Evolutionary conservation across 495 filamentous ascomycete species (phyloP), one percentile per base, ranked within the genome.

Genomic region (Mytilinidion resinicola): DNA sequence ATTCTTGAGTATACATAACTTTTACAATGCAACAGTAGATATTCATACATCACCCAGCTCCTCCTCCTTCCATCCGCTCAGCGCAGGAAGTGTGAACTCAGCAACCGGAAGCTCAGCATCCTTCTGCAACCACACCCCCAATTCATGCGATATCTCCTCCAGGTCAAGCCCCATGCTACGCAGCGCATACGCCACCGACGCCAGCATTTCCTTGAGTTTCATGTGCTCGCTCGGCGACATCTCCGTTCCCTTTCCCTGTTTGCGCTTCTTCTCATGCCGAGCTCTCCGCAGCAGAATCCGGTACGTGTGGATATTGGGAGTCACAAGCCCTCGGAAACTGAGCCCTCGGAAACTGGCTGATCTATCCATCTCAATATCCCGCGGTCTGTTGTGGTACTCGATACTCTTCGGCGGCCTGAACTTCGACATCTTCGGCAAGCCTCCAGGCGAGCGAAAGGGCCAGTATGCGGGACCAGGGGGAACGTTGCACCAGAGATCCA

Each of bases 151-250:
- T n/a, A 66, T 57, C 38, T 66, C 63, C 46, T 59, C 59, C 19
- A 62, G 38, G 47, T 66, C 63, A 37, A 56, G 54, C 10, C 63
- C 63, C 9, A 66, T 55, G 35, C 60, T 56, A 41, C 60, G 56
- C 25, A 66, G 59, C n/a, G 58, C 34, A 35, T 38, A 21, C 8
- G 55, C 59, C 38, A 59, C 63, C 55, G 59, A 66, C 9, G 46
- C 48, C 35, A 66, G 46, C 52, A 58, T 62, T 14, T 52, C 19
- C 15, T 49, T 38, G 5, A 60, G 12, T 39, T 62, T 55, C 30
- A 19, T 30, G 15, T 21, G 37, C 41, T 59, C 43, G 5, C 15
- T 42, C 1, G 9, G 30, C 9, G 42, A 39, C 11, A 55, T 6
- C 35, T 48, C 12, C 7, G 12, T 21, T 12, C 47, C 44, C 9